phyloP scores from a whole-genome alignment of 768 basidiomycete genomes.

The Tulasnella sp. region DNA sequence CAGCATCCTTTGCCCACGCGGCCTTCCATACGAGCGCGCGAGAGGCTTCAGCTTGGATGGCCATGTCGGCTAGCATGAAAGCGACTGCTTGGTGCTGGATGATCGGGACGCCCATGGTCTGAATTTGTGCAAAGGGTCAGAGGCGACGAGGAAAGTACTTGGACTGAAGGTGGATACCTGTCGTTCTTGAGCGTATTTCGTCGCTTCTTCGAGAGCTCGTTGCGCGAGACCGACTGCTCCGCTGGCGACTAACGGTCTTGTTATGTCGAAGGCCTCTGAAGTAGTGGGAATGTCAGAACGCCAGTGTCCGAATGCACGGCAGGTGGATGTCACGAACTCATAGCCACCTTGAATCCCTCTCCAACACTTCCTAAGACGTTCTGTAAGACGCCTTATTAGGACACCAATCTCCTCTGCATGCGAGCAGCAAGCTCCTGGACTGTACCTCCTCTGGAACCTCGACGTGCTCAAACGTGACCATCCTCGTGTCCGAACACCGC shows the following conservation, averaged over 20 bases:
- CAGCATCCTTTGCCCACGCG: constrained; percentile 46
- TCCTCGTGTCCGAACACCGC: constrained; percentile 47
- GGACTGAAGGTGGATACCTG: constrained; percentile 41
- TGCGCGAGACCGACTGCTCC: constrained; percentile 48
- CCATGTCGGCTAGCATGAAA: constrained; percentile 50
- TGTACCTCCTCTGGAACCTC: constrained; percentile 39
- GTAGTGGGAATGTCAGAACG: neutral
- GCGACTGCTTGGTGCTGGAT: constrained; percentile 48
- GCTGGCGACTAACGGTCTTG: constrained; percentile 47
- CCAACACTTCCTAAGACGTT: constrained; percentile 46
- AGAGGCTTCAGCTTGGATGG: constrained; percentile 44
- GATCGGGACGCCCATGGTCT: constrained; percentile 49
- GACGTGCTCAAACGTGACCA: constrained; percentile 47
- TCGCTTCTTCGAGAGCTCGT: constrained; percentile 47
- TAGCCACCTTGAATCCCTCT: constrained; percentile 46
- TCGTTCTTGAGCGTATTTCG: constrained; percentile 47
- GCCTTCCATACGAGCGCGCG: constrained; percentile 45
- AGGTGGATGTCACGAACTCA: constrained; percentile 27
- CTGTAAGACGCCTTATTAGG: constrained; percentile 24
- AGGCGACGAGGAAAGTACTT: no score
- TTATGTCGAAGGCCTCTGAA: constrained; percentile 49
- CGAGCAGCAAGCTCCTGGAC: neutral
- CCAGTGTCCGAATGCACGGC: neutral
- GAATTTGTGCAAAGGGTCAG: neutral
- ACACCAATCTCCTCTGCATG: neutral